Percentiles rank a stretch among this genome's conserved stretches.
Evolutionary conservation across 495 filamentous ascomycete genomes (phyloP).

Genomic region (Podospora pseudopauciseta): DNA sequence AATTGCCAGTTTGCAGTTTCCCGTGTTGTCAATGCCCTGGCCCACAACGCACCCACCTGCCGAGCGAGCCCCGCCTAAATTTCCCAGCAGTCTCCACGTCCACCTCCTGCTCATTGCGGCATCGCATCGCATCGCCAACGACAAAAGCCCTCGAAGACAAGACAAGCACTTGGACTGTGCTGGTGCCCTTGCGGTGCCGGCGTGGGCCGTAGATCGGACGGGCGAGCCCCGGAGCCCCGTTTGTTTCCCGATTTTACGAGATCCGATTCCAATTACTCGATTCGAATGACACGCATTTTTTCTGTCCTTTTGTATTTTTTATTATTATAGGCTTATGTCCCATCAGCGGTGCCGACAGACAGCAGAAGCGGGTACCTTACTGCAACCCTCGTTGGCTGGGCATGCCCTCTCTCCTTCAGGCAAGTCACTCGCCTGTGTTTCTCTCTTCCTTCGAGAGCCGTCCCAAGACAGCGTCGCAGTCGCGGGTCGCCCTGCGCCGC

Average conservation of each 20-base stretch:
- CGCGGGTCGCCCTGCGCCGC: constrained; percentile 13
- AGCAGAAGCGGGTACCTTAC: constrained; percentile 4
- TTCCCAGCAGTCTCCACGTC: constrained; percentile 14
- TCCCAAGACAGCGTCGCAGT: constrained; percentile 18
- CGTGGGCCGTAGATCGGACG: background rate
- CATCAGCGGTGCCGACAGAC: constrained; percentile 13
- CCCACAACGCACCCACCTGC: constrained; percentile 8
- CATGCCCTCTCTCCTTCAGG: constrained; percentile 9
- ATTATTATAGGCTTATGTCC: background rate
- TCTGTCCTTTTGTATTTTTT: background rate
- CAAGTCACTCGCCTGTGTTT: constrained; percentile 11
- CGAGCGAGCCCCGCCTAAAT: constrained; percentile 26
- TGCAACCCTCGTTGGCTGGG: constrained; percentile 13
- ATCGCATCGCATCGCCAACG: constrained; percentile 4
- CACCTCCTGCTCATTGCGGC: background rate
- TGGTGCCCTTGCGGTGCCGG: background rate
- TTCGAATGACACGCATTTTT: background rate
- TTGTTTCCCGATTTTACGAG: constrained; percentile 5
- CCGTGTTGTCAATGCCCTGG: constrained; percentile 22
- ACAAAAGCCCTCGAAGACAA: background rate
- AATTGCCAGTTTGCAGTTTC: constrained; percentile 22
- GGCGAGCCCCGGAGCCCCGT: background rate
- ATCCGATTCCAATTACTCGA: background rate
- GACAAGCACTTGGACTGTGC: background rate
- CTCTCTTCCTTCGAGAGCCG: constrained; percentile 6